Base-by-base conservation (phyloP, 2,329 filamentous ascomycete genomes). In the Volutella citrinella region DNA sequence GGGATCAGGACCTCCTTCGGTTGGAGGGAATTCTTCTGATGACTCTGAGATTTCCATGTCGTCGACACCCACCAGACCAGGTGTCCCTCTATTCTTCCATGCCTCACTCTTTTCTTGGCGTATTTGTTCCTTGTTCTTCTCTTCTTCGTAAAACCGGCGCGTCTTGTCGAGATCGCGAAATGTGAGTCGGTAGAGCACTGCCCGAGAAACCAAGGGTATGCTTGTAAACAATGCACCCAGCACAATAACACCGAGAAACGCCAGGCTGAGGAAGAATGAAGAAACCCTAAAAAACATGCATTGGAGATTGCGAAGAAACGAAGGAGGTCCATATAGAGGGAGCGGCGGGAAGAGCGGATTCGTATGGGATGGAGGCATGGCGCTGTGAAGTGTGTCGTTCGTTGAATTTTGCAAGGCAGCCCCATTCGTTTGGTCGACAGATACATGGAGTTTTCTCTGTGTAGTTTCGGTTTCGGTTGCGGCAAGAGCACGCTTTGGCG, bases 331-430 rank as follows among this genome's bases (percentile, higher is more conserved):
- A 50, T 95, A 95, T 1, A 87, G 67, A 0, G 89, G 89, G 8
- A 95, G 61, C 3, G 87, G 86, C 6, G 89, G 89, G 46, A 96
- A 96, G 6, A 95, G 66, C 4, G 87, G 84, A 47, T 90, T 82
- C 3, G 86, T 90, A 44, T 78, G 74, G 7, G 80, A 80, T 2
- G 80, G 78, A 1, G 84, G 81, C 63, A 71, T 72, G 11, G 70
- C 55, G 38, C 56, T 63, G 26, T 62, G 59, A 13, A 78, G 47
- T 12, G 69, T 69, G 10, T 61, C 67, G 16, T 68, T 70, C 20
- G 68, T 64, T 5, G 70, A 65, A 34, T 66, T 67, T 40, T 70
- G 56, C 36, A 65, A 47, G 6, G 56, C 46, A 18, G 55, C 54
- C 32, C 57, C 61, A 34, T 68, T 61, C n/a, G n/a, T n/a, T n/a